phyloP scores from a whole-genome alignment of 2,329 filamentous ascomycete species.

The Pseudocercospora musae region DNA sequence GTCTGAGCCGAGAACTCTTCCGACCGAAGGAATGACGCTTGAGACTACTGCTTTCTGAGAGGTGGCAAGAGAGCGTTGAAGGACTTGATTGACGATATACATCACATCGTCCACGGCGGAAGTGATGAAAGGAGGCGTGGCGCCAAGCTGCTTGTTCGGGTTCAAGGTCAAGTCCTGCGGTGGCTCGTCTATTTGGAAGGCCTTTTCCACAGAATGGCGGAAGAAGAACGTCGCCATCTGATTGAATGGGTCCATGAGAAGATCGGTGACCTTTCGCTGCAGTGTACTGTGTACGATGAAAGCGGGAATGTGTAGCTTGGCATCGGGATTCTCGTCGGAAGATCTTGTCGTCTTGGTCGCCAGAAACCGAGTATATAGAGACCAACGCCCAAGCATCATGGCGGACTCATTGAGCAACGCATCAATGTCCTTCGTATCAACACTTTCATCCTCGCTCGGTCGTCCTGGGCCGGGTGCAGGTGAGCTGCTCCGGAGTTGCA shows the following conservation, averaged over 20 bases:
- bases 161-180: conserved; percentile 77
- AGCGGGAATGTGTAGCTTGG: conserved; percentile 61
- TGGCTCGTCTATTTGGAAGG: conserved; percentile 91
- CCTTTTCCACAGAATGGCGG: conserved; percentile 91
- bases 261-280: conserved; percentile 70
- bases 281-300: conserved; percentile 78
- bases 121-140: conserved; percentile 85
- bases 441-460: conserved; percentile 79
- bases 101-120: conserved; percentile 97
- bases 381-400: conserved; percentile 90
- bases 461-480: conserved; percentile 62
- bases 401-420: conserved; percentile 81
- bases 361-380: conserved; percentile 85
- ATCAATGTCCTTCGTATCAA: conserved; percentile 97
- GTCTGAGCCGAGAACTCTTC: conserved; percentile 77
- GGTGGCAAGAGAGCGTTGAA: conserved; percentile 82
- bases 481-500: conserved; percentile 62
- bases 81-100: conserved; percentile 94
- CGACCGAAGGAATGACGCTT: conserved; percentile 73
- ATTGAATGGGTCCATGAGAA: conserved; percentile 79
- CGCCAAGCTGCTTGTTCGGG: conserved; percentile 65
- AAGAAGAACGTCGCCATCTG: conserved; percentile 95
- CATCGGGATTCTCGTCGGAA: conserved; percentile 20
- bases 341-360: conserved; percentile 69
- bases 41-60: conserved; percentile 75